Conservation (phyloP, 2,329 filamentous ascomycete species). For the Fusarium sp. region DNA sequence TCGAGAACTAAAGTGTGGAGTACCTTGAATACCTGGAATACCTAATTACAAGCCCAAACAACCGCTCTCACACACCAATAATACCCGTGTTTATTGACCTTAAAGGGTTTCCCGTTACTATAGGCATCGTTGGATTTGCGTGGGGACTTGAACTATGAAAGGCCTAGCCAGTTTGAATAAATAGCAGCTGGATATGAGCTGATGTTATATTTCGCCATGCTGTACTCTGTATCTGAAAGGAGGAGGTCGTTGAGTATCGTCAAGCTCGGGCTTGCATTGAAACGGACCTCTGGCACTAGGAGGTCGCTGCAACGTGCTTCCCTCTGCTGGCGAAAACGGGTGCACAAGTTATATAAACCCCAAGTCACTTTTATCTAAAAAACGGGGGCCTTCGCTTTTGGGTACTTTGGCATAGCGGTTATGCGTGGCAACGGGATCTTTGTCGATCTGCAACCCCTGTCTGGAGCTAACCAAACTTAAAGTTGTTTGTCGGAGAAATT, state of each 20-base stretch:
- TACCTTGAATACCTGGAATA: not conserved
- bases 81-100: constrained; percentile 5
- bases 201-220: constrained; percentile 1
- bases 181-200: not conserved
- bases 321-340: no score
- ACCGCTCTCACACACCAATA: constrained; percentile 2
- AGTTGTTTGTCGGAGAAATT: not conserved
- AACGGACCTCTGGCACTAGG: constrained; percentile 7
- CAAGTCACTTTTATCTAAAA: no score
- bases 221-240: no score
- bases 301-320: constrained; percentile 4
- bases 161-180: not conserved
- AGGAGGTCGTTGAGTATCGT: not conserved
- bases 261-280: constrained; percentile 7
- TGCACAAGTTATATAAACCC: no score
- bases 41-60: constrained; percentile 3
- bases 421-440: constrained; percentile 14
- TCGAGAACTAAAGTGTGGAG: not conserved
- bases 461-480: not conserved
- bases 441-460: constrained; percentile 21
- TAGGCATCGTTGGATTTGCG: constrained; percentile 4
- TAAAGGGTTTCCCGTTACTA: not conserved
- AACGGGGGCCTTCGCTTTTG: no score
- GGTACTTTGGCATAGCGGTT: no score
- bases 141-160: not conserved